These are phyloP conservation scores for Didymella sp. DNA, from an alignment of 2,329 filamentous ascomycete species.

Conservation along the genomic window DNA sequence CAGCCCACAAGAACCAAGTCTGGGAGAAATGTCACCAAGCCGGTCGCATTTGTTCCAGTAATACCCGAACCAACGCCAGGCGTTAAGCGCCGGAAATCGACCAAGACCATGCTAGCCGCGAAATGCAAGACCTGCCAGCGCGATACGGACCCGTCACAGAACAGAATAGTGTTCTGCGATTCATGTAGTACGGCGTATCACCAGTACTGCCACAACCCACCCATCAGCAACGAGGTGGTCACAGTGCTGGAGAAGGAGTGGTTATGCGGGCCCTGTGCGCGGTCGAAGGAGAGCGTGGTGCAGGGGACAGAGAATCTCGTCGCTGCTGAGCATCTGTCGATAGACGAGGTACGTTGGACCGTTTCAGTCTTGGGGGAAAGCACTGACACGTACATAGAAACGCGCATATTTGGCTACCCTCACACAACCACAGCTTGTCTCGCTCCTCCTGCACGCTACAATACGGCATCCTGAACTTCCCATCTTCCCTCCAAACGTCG, in stretches of 20 bases:
- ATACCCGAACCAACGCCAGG: constrained; percentile 57
- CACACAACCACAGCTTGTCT: constrained; percentile 67
- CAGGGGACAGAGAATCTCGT: constrained; percentile 49
- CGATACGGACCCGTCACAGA: constrained; percentile 73
- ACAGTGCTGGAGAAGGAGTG: constrained; percentile 71
- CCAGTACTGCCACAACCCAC: constrained; percentile 79
- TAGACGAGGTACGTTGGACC: constrained; percentile 51
- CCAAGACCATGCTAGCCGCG: constrained; percentile 57
- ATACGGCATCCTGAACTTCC: constrained; percentile 69
- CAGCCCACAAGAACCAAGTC: constrained; percentile 75
- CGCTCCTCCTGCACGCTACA: constrained; percentile 68
- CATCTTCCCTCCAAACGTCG: constrained; percentile 62
- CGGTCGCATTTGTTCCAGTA: constrained; percentile 67
- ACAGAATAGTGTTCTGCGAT: constrained; percentile 87
- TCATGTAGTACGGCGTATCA: constrained; percentile 82
- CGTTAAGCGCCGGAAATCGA: constrained; percentile 65
- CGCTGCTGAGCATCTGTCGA: constrained; percentile 48
- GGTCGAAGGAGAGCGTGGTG: constrained; percentile 40
- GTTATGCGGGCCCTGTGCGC: constrained; percentile 70
- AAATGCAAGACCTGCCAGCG: constrained; percentile 77
- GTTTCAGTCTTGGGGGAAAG: neutral
- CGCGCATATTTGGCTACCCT: constrained; percentile 68
- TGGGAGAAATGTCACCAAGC: constrained; percentile 73
- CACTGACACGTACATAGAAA: constrained; percentile 55
- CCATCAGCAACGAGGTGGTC: constrained; percentile 73